These are phyloP conservation scores for Chara braunii DNA, from an alignment of 139 green algal species.

Conservation along the genomic window DNA sequence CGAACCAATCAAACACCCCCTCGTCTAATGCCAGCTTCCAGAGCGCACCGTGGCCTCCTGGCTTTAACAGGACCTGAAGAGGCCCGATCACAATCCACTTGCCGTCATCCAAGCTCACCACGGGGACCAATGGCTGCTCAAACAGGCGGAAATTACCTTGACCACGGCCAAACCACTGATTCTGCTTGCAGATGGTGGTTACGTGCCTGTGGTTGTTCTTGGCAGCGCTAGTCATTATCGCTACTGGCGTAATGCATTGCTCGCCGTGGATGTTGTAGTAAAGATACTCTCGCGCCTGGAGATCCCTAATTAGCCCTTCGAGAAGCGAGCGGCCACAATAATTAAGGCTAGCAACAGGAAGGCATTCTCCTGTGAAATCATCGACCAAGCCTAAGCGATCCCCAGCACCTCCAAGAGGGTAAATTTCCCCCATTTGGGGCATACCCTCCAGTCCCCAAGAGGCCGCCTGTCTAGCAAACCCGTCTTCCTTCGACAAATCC, in stretches of 20 bases:
- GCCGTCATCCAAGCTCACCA: conserved; percentile 66
- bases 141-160: conserved; percentile 68
- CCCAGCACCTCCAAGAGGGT: conserved; percentile 86
- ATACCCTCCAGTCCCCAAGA: conserved; percentile 49
- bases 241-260: conserved; percentile 77
- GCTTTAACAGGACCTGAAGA: conserved; percentile 73
- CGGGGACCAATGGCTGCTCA: conserved; percentile 84
- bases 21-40: conserved; percentile 97
- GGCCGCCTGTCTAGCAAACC: conserved; percentile 9
- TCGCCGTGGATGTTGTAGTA: conserved; percentile 76
- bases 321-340: conserved; percentile 88
- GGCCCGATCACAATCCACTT: conserved; percentile 64
- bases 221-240: conserved; percentile 92
- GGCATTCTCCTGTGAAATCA: conserved; percentile 71
- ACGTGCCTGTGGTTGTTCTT: conserved; percentile 91
- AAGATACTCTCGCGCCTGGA: conserved; percentile 87
- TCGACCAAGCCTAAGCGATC: conserved; percentile 82
- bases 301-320: conserved; percentile 79
- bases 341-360: conserved; percentile 86
- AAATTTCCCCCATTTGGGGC: conserved; percentile 83
- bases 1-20: conserved; percentile 50
- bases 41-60: conserved; percentile 92
- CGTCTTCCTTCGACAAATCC: conserved; percentile 24
- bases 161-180: conserved; percentile 75
- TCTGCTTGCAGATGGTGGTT: conserved; percentile 23